Evolutionary conservation across 1,139 yeast genomes (phyloP), one percentile per base, ranked within the genome.

Genomic region (Saccharomycopsis hybrid): DNA sequence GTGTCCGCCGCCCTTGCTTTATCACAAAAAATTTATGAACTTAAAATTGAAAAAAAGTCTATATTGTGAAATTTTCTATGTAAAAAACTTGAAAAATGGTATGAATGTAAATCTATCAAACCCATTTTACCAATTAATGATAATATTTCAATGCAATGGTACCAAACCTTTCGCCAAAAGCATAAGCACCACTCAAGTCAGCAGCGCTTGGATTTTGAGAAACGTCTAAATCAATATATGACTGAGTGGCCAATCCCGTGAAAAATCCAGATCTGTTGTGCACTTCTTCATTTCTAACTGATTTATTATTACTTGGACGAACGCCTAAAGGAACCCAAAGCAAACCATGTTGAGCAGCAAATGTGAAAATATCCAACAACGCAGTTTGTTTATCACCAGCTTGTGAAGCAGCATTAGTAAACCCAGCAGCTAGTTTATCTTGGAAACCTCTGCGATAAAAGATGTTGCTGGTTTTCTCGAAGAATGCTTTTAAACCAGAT

Each of bases 311-410:
- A 7, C 29, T 13, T 3, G 47, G 39, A 3, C 13, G 28, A 13
- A 37, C 25, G n/a, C 54, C 53, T 3, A 45, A 32, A 5, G 51
- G 49, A 9, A 49, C 55, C 52, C 51, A 52, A 18, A 47, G n/a
- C 44, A 52, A 35, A 13, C 54, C 54, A 7, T 53, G 51, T 39
- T 53, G 55, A 8, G 47, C 18, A 30, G 53, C 53, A 32, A 32
- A 53, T 5, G 43, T 41, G 35, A 36, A 24, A 24, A 53, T n/a
- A 13, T 46, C 47, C 9, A 43, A n/a, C 11, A 53, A 28, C 5
- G 53, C 30, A n/a, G 43, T 36, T n/a, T 44, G 43, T 28, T 53
- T 53, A 33, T 52, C 54, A 32, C 55, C 55, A 38, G 51, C 30
- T 18, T 32, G 43, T 8, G 48, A 45, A 4, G 53, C 55, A 40